Evolutionary conservation across 1,284 basidiomycete species (phyloP).

Genomic region (Heterobasidion annosum): DNA sequence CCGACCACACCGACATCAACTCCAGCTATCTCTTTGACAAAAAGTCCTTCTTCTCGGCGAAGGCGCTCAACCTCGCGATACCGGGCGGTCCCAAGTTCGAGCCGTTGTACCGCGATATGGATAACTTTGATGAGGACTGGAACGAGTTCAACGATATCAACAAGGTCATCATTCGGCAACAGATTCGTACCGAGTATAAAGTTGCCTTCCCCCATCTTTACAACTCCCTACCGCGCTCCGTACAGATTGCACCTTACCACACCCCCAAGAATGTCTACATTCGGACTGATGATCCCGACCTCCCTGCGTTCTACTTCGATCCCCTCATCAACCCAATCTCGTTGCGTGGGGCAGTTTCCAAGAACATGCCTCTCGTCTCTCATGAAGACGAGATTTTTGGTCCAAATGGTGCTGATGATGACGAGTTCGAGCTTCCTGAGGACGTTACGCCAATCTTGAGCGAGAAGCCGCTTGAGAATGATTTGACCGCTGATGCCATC

Average conservation of each 20-base stretch:
- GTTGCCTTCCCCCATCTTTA: constrained; percentile 99
- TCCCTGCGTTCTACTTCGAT: constrained; percentile 99
- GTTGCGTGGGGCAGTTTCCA: constrained; percentile 74
- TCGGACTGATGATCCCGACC: constrained; percentile 96
- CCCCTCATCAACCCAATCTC: constrained; percentile 97
- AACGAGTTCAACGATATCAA: constrained; percentile 99
- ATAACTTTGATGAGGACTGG: constrained; percentile 98
- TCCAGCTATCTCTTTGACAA: constrained; percentile 94
- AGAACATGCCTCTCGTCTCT: constrained; percentile 75
- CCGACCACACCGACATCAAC: constrained; percentile 88
- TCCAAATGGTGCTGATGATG: constrained; percentile 74
- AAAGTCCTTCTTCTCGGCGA: constrained; percentile 97
- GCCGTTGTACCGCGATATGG: constrained; percentile 91
- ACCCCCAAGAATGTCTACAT: constrained; percentile 97
- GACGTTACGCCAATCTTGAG: constrained; percentile 79
- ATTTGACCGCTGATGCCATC: constrained; percentile 93
- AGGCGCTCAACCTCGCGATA: constrained; percentile 96
- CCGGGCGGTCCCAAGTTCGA: constrained; percentile 99
- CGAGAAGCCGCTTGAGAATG: constrained; percentile 78
- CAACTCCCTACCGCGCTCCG: constrained; percentile 95
- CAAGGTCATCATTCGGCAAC: constrained; percentile 98
- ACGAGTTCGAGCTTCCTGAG: constrained; percentile 85
- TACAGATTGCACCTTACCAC: constrained; percentile 90
- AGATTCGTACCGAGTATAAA: constrained; percentile 98
- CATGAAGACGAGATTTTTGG: constrained; percentile 94